Conservation (phyloP, 2,329 filamentous ascomycete genomes). For the Hypoxylon sp. region DNA sequence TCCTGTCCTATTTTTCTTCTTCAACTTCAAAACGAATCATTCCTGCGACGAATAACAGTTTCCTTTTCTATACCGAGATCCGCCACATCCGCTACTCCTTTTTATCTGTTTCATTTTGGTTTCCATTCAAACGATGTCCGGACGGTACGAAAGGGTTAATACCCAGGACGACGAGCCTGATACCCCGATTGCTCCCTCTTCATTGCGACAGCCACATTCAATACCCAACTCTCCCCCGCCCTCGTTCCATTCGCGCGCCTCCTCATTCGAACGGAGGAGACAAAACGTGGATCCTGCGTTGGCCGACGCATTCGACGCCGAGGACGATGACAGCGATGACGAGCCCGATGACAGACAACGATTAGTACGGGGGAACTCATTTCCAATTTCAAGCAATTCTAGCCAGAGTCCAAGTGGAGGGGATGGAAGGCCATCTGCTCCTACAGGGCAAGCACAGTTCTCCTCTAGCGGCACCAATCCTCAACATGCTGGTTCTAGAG, state of each 20-base stretch:
- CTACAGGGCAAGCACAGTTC: constrained; percentile 40
- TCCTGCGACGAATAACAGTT: constrained; percentile 37
- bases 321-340: constrained; percentile 79
- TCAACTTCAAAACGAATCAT: constrained; percentile 27
- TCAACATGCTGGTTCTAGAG: constrained; percentile 60
- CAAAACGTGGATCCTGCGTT: constrained; percentile 80
- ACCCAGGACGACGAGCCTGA: constrained; percentile 69
- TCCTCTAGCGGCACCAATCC: constrained; percentile 53
- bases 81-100: constrained; percentile 33
- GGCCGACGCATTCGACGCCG: constrained; percentile 91
- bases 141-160: constrained; percentile 73
- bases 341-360: constrained; percentile 87
- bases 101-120: constrained; percentile 32
- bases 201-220: constrained; percentile 52
- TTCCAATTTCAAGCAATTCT: constrained; percentile 48
- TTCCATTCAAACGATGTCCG: constrained; percentile 62
- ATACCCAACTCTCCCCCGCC: constrained; percentile 77
- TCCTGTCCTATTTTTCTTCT: constrained; percentile 32
- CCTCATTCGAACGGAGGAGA: constrained; percentile 70
- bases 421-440: constrained; percentile 38
- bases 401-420: constrained; percentile 40
- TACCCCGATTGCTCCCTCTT: constrained; percentile 54
- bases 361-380: constrained; percentile 78
- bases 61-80: constrained; percentile 33
- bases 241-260: constrained; percentile 89